Evolutionary conservation across 2,329 filamentous ascomycete genomes (phyloP).

Genomic region (Colletotrichum sp.): DNA sequence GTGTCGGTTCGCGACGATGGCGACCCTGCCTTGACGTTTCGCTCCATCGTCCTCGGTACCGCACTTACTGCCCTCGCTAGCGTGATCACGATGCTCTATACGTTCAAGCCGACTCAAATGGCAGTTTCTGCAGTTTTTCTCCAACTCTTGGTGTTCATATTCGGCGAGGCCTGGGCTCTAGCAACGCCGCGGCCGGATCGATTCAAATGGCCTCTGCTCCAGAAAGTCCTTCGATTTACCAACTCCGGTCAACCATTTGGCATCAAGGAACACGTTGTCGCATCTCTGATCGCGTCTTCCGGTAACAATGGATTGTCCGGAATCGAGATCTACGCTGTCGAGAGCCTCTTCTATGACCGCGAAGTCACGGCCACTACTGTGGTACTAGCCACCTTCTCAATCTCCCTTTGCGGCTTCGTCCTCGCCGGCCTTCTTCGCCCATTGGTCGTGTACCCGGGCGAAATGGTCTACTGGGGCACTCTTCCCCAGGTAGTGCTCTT

Average conservation of each 20-base stretch:
- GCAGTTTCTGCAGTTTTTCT: conserved; percentile 22
- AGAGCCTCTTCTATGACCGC: conserved; percentile 24
- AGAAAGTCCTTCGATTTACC: conserved; percentile 10
- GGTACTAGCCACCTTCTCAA: conserved; percentile 31
- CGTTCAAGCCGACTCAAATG: conserved; percentile 23
- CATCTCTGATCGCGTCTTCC: conserved; percentile 24
- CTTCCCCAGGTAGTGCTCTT: conserved; percentile 36
- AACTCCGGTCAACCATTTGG: conserved; percentile 23
- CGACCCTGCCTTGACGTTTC: conserved; percentile 25
- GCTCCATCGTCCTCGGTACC: conserved; percentile 24
- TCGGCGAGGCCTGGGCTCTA: conserved; percentile 18
- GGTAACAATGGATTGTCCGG: conserved; percentile 24
- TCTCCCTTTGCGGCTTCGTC: conserved; percentile 33
- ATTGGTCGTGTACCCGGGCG: conserved; percentile 34
- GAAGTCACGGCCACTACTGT: conserved; percentile 28
- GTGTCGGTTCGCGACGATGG: conserved; percentile 25
- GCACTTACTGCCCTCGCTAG: conserved; percentile 23
- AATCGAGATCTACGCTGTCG: conserved; percentile 26
- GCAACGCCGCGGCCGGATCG: conserved; percentile 12
- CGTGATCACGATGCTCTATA: conserved; percentile 26
- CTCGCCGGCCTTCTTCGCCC: conserved; percentile 31
- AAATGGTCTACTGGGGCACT: conserved; percentile 37
- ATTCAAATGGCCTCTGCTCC: not conserved
- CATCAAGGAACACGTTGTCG: conserved; percentile 26
- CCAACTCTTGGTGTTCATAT: conserved; percentile 19